Conservation (phyloP, 768 basidiomycete genomes). For the Leccinum barrowsii region DNA sequence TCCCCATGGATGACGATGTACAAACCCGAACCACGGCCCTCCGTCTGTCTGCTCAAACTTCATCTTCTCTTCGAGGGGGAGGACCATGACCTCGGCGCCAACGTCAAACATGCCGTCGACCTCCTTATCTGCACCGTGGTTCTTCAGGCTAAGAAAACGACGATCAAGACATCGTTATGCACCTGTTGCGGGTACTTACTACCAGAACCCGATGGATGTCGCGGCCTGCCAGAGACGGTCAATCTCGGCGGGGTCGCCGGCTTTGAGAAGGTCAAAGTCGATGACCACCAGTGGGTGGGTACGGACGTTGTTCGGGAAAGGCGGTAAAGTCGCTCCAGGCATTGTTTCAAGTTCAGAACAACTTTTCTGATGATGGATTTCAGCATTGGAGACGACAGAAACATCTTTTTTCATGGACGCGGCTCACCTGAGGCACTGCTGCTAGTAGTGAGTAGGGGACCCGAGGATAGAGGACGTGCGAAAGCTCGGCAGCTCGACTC, state of each 20-base stretch:
- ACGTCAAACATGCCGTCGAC: too few species aligned
- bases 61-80: too few species aligned
- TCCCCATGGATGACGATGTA: not conserved
- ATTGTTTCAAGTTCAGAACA: not conserved
- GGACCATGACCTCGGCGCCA: too few species aligned
- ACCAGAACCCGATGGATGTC: not conserved
- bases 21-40: not conserved
- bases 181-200: too few species aligned
- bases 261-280: too few species aligned
- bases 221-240: not conserved
- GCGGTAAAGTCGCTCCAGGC: not conserved
- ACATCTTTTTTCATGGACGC: not conserved
- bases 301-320: not conserved
- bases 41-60: too few species aligned
- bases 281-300: too few species aligned
- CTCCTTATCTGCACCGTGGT: not conserved
- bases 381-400: not conserved
- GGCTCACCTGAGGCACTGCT: not conserved
- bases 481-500: too few species aligned
- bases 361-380: not conserved
- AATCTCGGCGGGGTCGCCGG: not conserved
- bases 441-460: too few species aligned
- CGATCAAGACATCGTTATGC: too few species aligned
- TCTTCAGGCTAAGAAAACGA: not conserved
- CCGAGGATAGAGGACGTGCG: too few species aligned